Conservation (phyloP, 805 yeast species). For the Ogataea trehalophila region DNA sequence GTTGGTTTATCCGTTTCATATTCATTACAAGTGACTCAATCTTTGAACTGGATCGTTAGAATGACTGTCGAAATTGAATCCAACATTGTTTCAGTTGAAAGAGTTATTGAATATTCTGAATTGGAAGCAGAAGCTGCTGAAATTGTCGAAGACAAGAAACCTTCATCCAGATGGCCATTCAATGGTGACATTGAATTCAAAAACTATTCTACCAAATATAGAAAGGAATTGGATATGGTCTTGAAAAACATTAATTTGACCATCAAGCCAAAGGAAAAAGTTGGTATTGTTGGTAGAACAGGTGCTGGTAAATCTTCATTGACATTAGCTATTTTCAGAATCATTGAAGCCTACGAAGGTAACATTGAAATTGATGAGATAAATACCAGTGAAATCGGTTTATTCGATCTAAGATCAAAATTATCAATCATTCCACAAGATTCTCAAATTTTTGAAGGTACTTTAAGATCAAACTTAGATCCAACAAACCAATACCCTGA, state of each 20-base stretch:
- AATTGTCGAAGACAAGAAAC: slow-evolving; percentile 45
- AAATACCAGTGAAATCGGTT: slow-evolving; percentile 62
- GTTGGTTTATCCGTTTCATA: slow-evolving; percentile 93
- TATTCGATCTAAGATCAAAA: slow-evolving; percentile 69
- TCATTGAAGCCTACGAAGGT: slow-evolving; percentile 69
- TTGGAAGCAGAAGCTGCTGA: slow-evolving; percentile 72
- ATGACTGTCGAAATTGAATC: slow-evolving; percentile 99
- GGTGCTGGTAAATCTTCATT: slow-evolving; percentile 94
- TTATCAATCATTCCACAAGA: slow-evolving; percentile 91
- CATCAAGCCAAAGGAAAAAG: slow-evolving; percentile 71
- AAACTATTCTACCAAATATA: slow-evolving; percentile 77
- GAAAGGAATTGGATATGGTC: slow-evolving; percentile 76
- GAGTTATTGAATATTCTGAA: slow-evolving; percentile 52
- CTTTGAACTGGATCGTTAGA: slow-evolving; percentile 95
- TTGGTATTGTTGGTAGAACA: slow-evolving; percentile 95
- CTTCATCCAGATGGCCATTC: slow-evolving; percentile 69
- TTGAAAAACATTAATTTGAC: slow-evolving; percentile 61
- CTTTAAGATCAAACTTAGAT: slow-evolving; percentile 80
- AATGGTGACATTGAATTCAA: slow-evolving; percentile 63
- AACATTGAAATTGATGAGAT: slow-evolving; percentile 66
- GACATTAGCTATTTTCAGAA: slow-evolving; percentile 77
- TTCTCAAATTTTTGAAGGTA: slow-evolving; percentile 86
- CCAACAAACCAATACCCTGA: slow-evolving; percentile 68
- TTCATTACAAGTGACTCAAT: slow-evolving; percentile 88
- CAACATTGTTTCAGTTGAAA: slow-evolving; percentile 80